Conservation (phyloP, 208 protist genomes). For the Leishmania arabica region DNA sequence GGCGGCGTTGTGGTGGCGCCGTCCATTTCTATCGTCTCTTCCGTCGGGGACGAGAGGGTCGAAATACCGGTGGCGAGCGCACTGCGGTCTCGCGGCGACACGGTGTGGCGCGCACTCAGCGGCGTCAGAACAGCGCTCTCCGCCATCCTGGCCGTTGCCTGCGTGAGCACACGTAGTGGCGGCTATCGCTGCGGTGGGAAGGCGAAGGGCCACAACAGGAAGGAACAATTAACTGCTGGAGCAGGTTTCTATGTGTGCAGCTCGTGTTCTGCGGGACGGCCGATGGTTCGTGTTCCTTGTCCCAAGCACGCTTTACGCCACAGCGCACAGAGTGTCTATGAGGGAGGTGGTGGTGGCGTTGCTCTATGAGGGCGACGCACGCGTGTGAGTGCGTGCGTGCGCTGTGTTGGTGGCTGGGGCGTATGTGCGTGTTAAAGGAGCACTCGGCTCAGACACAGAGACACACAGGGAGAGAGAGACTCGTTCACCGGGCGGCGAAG, state of each 20-base stretch:
- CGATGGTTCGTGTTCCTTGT: not conserved
- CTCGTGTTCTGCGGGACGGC: not conserved
- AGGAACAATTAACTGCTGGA: not conserved
- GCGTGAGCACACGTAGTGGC: not conserved
- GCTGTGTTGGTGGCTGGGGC: too few relatives aligned
- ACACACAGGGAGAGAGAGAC: not conserved
- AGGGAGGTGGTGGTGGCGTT: not conserved
- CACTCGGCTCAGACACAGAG: not conserved
- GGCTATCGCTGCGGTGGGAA: not conserved
- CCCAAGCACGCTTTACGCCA: not conserved
- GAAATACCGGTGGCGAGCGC: slow-evolving; percentile 18
- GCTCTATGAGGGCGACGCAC: not conserved
- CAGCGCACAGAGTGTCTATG: not conserved
- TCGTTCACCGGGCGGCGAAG: not conserved
- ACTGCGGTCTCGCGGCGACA: slow-evolving; percentile 15
- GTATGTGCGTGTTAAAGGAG: not conserved
- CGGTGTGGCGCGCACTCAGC: slow-evolving; percentile 5
- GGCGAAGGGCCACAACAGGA: not conserved
- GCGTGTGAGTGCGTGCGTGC: not conserved
- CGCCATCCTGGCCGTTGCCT: slow-evolving; percentile 12
- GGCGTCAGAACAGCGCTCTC: slow-evolving; percentile 21
- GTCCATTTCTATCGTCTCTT: slow-evolving; percentile 6
- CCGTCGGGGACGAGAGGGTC: slow-evolving; percentile 22
- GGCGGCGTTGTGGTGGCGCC: slow-evolving; percentile 3
- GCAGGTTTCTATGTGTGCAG: not conserved